These are phyloP conservation scores for Malus orientalis DNA, from an alignment of 306 rosid species.

Conservation along the genomic window DNA sequence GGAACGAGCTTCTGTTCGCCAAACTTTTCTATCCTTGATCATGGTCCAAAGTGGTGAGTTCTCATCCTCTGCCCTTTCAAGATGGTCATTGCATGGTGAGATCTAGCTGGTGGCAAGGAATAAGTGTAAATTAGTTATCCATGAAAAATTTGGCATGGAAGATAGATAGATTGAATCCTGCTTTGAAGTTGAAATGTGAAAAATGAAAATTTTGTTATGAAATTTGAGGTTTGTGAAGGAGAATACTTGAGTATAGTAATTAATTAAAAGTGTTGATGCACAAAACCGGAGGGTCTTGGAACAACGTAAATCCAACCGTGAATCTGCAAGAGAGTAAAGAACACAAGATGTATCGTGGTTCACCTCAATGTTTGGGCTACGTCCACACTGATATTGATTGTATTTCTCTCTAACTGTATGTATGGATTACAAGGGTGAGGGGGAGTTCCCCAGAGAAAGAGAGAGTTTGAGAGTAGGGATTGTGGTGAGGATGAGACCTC, in stretches of 20 bases:
- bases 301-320: too few species aligned
- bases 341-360: too few species aligned
- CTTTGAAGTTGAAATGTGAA: constrained; percentile 1
- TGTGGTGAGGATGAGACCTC: too few species aligned
- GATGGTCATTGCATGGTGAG: not conserved
- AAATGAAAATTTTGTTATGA: constrained; percentile 1
- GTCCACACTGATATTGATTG: too few species aligned
- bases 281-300: too few species aligned
- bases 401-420: too few species aligned
- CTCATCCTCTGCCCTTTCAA: not conserved
- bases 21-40: constrained; percentile 67
- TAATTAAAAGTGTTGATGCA: not conserved
- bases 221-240: not conserved
- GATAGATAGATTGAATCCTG: constrained; percentile 4
- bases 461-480: too few species aligned
- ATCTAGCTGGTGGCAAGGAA: not conserved
- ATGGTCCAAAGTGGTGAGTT: not conserved
- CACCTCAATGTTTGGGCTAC: too few species aligned
- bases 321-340: too few species aligned
- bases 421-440: too few species aligned
- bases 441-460: too few species aligned
- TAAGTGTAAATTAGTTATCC: not conserved
- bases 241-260: not conserved
- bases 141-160: not conserved
- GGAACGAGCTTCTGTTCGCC: constrained; percentile 93